These are phyloP conservation scores for Arctium lappa DNA, from an alignment of 129 eudicot genomes.

Conservation along the genomic window DNA sequence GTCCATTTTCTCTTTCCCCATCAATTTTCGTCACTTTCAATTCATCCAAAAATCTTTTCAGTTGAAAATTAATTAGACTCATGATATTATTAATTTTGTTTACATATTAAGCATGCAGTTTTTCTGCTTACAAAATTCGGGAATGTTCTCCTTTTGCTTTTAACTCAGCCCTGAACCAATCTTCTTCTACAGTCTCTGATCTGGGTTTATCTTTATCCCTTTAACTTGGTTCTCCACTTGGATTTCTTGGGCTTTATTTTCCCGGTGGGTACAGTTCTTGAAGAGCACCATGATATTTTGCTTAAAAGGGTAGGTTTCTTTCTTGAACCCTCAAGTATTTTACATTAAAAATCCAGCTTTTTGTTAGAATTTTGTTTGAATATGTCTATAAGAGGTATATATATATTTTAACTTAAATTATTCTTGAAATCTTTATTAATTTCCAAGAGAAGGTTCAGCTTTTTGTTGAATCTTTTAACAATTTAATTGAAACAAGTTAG, in stretches of 20 bases:
- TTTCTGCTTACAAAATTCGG: constrained; percentile 15
- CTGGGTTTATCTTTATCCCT: not conserved
- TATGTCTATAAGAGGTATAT: not conserved
- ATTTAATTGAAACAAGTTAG: not conserved
- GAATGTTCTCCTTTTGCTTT: constrained; percentile 26
- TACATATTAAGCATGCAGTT: constrained; percentile 14
- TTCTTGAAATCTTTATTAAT: not conserved
- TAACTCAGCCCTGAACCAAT: constrained; percentile 17
- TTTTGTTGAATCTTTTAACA: constrained; percentile 8
- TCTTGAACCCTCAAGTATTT: not conserved
- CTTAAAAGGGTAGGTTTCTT: constrained; percentile 18
- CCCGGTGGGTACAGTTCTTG: not conserved
- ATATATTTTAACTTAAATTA: not conserved
- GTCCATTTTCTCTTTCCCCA: constrained; percentile 13
- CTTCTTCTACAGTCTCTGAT: not conserved
- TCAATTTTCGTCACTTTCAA: constrained; percentile 34
- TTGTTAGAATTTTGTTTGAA: constrained; percentile 28
- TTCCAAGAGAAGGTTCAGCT: not conserved
- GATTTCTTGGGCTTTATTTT: too few relatives aligned
- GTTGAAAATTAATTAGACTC: not conserved
- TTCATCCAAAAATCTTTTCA: constrained; percentile 25
- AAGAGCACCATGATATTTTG: not conserved
- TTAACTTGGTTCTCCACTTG: not conserved
- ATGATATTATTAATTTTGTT: not conserved
- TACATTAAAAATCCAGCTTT: not conserved